Evolutionary conservation across 2,329 filamentous ascomycete species (phyloP), one percentile per base, ranked within the genome.

Genomic region (Amauroascus verrucosus): DNA sequence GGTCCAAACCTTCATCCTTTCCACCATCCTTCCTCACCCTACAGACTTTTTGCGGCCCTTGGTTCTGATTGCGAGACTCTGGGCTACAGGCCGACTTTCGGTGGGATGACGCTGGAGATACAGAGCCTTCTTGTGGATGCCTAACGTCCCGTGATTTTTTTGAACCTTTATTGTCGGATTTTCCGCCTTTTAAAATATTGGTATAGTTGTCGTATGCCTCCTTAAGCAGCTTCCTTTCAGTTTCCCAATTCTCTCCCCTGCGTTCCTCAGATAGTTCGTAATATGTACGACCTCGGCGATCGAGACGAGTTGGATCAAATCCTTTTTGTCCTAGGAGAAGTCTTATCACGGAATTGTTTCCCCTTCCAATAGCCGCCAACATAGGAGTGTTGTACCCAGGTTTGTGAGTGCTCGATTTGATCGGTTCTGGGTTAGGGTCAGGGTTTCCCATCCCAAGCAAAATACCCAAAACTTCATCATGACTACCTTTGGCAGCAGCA

Each of bases 291-390:
- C 87, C 87, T 60, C 83, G 83, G 60, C 83, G 84, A 24, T 83
- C 78, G 28, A 74, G 76, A 54, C 85, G 82, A 0, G 87, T 88
- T 0, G 93, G 90, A 62, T 98, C 84, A 65, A 97, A 96, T 24
- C 77, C 76, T 46, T 80, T 79, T 62, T 93, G 87, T 56, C 83
- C 82, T 6, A 95, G 74, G 6, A 96, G 77, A 9, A 95, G 73
- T 54, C 85, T 80, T 43, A 98, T 82, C 54, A 96, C 88, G 60
- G 88, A 86, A 48, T 93, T 78, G 62, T 95, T 93, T 3, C 81
- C 81, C 60, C 91, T 85, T 14, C 93, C 91, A 59, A 98, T 96
- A 1, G 93, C 90, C 55, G 90, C 89, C 35, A 96, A 79, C 76
- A 98, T 94, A 1, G 93, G 93, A 0, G 91, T 97, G 49, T 90